Evolutionary conservation across 768 basidiomycete species (phyloP).

Genomic region (Hypholoma fasciculare): DNA sequence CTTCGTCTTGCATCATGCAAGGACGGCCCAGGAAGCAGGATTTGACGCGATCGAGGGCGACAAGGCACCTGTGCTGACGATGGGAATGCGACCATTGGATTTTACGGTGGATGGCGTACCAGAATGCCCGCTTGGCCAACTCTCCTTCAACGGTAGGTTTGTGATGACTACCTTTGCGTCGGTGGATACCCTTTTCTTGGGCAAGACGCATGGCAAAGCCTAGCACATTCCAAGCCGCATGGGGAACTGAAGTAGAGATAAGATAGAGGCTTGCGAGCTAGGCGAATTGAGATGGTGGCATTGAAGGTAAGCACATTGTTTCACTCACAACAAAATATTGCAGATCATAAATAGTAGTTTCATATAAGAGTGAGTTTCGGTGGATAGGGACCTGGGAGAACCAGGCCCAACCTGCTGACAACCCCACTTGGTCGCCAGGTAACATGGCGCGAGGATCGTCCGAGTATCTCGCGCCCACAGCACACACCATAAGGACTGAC

Average conservation of each 20-base stretch:
- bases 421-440: slow-evolving; percentile 34
- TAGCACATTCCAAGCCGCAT: slow-evolving; percentile 55
- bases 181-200: slow-evolving; percentile 66
- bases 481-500: slow-evolving; percentile 64
- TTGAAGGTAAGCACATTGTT: slow-evolving; percentile 20
- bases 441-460: slow-evolving; percentile 45
- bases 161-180: slow-evolving; percentile 37
- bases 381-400: slow-evolving; percentile 62
- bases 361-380: slow-evolving; percentile 56
- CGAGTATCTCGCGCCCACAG: slow-evolving; percentile 57
- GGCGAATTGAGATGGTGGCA: not conserved
- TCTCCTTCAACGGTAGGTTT: slow-evolving; percentile 47
- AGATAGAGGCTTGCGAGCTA: slow-evolving; percentile 34
- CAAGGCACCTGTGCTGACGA: slow-evolving; percentile 23
- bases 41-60: slow-evolving; percentile 30
- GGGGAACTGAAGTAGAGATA: slow-evolving; percentile 44
- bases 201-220: slow-evolving; percentile 61
- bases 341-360: slow-evolving; percentile 67
- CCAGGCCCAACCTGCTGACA: slow-evolving; percentile 59
- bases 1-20: slow-evolving; percentile 67
- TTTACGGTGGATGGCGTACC: slow-evolving; percentile 29
- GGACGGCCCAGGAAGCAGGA: slow-evolving; percentile 64
- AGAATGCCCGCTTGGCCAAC: slow-evolving; percentile 59
- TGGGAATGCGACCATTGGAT: not conserved
- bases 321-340: slow-evolving; percentile 61